A percentile compares a stretch with the other conserved stretches of the same genome.
These are phyloP conservation scores for Isochrysis galbana DNA, from an alignment of 78 protist genomes.

Conservation along the genomic window DNA sequence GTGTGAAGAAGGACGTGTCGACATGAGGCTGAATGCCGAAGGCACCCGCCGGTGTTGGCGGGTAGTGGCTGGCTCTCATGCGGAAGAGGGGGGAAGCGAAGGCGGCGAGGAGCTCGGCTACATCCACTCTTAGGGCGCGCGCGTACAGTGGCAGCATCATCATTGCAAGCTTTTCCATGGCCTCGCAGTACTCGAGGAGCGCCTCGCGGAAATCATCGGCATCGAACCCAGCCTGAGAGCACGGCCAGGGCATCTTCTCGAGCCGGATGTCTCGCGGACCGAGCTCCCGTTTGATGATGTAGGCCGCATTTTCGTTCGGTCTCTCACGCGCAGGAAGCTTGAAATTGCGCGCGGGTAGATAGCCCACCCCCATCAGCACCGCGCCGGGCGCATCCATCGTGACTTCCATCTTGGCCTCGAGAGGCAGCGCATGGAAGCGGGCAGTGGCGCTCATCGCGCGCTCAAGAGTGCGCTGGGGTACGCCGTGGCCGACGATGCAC, in stretches of 20 bases:
- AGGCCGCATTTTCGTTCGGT: slow-evolving; percentile 1
- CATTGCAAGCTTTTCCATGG: neutral
- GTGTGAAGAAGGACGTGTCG: slow-evolving; percentile 6
- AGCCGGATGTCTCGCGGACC: slow-evolving; percentile 17
- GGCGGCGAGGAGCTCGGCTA: neutral
- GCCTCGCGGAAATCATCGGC: neutral
- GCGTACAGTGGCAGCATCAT: neutral
- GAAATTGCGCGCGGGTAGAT: neutral
- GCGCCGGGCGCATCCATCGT: no score
- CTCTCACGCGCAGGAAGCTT: slow-evolving; percentile 25
- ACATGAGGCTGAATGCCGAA: neutral
- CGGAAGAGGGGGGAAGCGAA: slow-evolving; percentile 11
- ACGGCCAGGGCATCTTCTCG: slow-evolving; percentile 40
- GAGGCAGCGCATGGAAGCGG: no score
- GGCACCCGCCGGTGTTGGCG: neutral
- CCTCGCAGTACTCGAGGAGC: neutral
- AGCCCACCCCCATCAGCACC: no score
- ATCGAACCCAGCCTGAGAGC: neutral
- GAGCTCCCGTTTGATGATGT: slow-evolving; percentile 30
- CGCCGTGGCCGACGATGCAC: no score
- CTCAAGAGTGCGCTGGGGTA: no score
- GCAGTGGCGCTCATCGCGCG: no score
- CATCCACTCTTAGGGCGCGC: neutral
- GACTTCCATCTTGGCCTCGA: no score
- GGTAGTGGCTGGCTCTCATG: slow-evolving; percentile 2